phyloP scores from a whole-genome alignment of 352 stramenopile genomes.

The Pythium folliculosum region DNA sequence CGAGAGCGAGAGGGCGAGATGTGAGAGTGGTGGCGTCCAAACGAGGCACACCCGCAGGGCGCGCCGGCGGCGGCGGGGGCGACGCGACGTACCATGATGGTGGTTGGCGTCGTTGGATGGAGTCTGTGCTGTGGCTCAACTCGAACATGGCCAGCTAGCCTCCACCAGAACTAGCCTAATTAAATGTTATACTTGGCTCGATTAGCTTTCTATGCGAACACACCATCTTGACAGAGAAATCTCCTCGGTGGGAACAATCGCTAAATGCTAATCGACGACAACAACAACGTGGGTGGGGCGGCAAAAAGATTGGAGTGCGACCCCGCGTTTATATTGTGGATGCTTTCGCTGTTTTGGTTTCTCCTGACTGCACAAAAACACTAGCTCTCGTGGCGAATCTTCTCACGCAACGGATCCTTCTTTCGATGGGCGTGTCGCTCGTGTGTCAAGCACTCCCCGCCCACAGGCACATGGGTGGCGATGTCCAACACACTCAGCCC shows the following conservation, averaged over 20 bases:
- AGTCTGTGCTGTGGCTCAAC: background rate
- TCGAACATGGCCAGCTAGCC: no score
- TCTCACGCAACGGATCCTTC: background rate
- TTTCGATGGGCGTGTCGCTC: background rate
- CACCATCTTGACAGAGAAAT: no score
- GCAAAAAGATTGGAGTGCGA: background rate
- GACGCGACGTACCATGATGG: constrained; percentile 1
- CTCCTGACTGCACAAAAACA: constrained; percentile 7
- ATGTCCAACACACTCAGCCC: background rate
- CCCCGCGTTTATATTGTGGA: constrained; percentile 15
- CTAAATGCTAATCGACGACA: no score
- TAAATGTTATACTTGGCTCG: no score
- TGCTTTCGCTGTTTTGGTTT: constrained; percentile 11
- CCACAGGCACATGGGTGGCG: background rate
- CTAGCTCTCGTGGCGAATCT: background rate
- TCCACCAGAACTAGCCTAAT: background rate
- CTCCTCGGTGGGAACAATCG: no score
- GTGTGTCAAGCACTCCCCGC: no score
- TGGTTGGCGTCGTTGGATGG: background rate
- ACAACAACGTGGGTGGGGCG: no score
- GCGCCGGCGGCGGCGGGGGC: background rate
- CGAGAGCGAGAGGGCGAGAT: background rate
- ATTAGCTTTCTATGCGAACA: no score
- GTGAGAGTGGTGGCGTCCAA: constrained; percentile 10
- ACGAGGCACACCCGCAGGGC: background rate